Evolutionary conservation across 768 basidiomycete species (phyloP).

Genomic region (Lactifluus subvellereus): DNA sequence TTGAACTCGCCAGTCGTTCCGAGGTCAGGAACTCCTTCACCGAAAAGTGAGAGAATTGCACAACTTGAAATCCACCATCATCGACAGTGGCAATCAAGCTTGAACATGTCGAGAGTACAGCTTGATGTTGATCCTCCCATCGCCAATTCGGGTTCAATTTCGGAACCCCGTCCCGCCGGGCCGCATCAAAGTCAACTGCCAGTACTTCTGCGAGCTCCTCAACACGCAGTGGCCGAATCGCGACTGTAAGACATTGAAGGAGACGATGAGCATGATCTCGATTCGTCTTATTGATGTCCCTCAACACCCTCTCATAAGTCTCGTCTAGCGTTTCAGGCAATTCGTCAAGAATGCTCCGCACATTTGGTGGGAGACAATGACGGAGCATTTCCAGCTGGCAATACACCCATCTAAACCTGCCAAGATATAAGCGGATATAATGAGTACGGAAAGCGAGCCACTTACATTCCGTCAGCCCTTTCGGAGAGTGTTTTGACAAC

Average conservation of each 20-base stretch:
- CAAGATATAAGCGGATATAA: no score
- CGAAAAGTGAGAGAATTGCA: conserved; percentile 9
- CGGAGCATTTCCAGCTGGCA: conserved; percentile 8
- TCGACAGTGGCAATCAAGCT: conserved; percentile 3
- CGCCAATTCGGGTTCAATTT: not conserved
- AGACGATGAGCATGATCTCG: not conserved
- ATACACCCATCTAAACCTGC: conserved; percentile 1
- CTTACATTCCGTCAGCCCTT: conserved; percentile 11
- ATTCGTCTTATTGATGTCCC: not conserved
- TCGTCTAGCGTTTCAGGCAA: conserved; percentile 4
- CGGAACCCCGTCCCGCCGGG: not conserved
- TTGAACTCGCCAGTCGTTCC: not conserved
- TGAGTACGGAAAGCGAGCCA: no score
- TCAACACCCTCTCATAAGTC: not conserved
- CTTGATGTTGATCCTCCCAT: not conserved
- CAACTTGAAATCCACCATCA: not conserved
- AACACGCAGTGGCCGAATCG: not conserved
- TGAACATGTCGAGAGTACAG: conserved; percentile 9
- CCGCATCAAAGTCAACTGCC: conserved; percentile 11
- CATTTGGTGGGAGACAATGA: not conserved
- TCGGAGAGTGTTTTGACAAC: conserved; percentile 6
- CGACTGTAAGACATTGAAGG: not conserved
- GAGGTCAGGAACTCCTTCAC: conserved; percentile 14
- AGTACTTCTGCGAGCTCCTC: conserved; percentile 5
- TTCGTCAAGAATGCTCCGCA: not conserved